Conservation (phyloP, 768 basidiomycete genomes). For the Suillus americanus region DNA sequence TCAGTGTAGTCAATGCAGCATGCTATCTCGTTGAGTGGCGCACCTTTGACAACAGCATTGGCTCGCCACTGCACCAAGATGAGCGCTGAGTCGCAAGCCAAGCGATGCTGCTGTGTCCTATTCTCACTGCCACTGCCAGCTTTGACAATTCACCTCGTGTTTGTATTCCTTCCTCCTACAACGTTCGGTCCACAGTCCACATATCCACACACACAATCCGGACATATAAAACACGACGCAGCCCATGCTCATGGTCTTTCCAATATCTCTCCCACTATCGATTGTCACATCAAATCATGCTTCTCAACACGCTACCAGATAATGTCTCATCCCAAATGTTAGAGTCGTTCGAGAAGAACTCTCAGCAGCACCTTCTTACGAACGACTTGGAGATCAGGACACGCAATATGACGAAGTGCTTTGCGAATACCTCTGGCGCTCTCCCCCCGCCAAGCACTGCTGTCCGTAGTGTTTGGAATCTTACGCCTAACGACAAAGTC, state of each 20-base stretch:
- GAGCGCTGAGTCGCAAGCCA: no score
- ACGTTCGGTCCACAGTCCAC: constrained; percentile 19
- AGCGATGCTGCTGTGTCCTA: background rate
- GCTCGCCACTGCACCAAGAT: background rate
- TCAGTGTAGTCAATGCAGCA: background rate
- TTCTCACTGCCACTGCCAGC: constrained; percentile 6
- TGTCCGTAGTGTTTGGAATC: constrained; percentile 22
- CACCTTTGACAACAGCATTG: background rate
- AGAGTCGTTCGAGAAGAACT: constrained; percentile 16
- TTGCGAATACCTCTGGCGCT: constrained; percentile 4
- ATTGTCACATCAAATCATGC: background rate
- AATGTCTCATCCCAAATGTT: constrained; percentile 3
- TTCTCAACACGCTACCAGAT: constrained; percentile 10
- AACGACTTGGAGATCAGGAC: constrained; percentile 16
- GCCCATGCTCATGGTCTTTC: background rate
- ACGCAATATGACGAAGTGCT: constrained; percentile 19
- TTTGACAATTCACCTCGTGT: constrained; percentile 25
- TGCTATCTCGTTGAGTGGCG: background rate
- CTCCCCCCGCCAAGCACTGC: constrained; percentile 20
- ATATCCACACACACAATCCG: background rate
- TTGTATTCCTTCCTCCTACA: constrained; percentile 12
- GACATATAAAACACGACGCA: constrained; percentile 18
- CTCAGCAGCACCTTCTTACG: constrained; percentile 8
- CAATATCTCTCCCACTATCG: background rate
- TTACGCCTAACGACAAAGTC: constrained; percentile 24